Percentiles rank a stretch among this genome's conserved stretches.
Evolutionary conservation across 306 rosid genomes (phyloP).

Genomic region (Crotalaria pallida): DNA sequence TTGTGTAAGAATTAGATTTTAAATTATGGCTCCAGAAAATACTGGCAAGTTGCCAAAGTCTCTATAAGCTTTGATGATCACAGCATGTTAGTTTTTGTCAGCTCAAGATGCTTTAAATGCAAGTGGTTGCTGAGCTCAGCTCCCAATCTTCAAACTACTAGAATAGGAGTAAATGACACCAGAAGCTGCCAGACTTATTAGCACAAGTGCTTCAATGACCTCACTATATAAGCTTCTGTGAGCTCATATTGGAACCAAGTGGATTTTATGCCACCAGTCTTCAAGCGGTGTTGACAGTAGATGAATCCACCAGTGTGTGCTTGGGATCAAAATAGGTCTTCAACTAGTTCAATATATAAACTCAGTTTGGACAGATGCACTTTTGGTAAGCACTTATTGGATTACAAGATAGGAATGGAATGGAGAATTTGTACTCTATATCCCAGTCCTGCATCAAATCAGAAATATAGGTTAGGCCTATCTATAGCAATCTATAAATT

Average conservation of each 20-base stretch:
- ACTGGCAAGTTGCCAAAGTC: conserved; percentile 27
- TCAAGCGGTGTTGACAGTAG: conserved; percentile 17
- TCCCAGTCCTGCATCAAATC: not conserved
- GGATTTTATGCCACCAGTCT: conserved; percentile 10
- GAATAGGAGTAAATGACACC: conserved; percentile 21
- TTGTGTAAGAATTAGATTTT: conserved; percentile 17
- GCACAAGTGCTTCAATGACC: conserved; percentile 18
- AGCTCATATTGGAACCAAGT: conserved; percentile 10
- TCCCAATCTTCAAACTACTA: conserved; percentile 18
- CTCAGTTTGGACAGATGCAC: conserved; percentile 6
- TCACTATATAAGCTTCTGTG: not conserved
- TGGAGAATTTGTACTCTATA: not conserved
- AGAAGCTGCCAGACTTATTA: conserved; percentile 1
- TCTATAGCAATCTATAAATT: not conserved
- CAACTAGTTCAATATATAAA: not conserved
- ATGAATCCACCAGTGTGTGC: not conserved
- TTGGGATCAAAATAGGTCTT: conserved; percentile 3
- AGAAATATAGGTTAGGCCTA: not conserved
- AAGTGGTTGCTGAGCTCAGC: conserved; percentile 26
- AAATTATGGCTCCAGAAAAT: conserved; percentile 25
- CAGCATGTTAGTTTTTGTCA: conserved; percentile 23
- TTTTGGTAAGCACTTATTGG: not conserved
- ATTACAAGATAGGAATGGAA: not conserved
- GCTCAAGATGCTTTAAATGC: conserved; percentile 23
- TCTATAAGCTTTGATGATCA: not conserved